phyloP scores from a whole-genome alignment of 1,284 basidiomycete genomes.

The Rhodotorula sp. region DNA sequence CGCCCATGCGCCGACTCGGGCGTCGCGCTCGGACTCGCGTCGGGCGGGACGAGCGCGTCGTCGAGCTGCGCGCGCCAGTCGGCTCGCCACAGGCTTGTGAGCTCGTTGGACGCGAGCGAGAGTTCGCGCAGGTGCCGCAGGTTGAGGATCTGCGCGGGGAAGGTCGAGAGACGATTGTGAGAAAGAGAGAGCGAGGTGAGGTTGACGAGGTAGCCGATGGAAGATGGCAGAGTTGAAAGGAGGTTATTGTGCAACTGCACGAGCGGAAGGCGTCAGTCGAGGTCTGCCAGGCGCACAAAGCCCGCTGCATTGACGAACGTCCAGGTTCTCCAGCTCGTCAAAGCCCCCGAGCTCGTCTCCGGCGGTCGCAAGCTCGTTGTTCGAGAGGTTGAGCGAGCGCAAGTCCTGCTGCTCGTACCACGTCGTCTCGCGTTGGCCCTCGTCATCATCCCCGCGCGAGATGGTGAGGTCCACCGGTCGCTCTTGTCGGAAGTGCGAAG shows the following conservation, averaged over 20 bases:
- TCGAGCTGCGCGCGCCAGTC: slow-evolving; percentile 21
- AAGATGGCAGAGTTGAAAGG: slow-evolving; percentile 23
- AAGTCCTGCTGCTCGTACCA: slow-evolving; percentile 38
- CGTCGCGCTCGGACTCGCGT: slow-evolving; percentile 25
- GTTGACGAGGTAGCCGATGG: slow-evolving; percentile 24
- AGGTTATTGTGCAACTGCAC: slow-evolving; percentile 36
- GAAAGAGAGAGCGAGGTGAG: slow-evolving; percentile 35
- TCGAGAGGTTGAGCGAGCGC: slow-evolving; percentile 24
- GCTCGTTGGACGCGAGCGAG: slow-evolving; percentile 32
- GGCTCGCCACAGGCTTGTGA: slow-evolving; percentile 26
- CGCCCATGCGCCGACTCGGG: slow-evolving; percentile 12
- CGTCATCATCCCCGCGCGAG: slow-evolving; percentile 5
- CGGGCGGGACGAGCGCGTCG: slow-evolving; percentile 6
- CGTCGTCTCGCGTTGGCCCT: neutral
- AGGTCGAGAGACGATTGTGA: slow-evolving; percentile 23
- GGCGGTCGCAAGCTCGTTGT: slow-evolving; percentile 30
- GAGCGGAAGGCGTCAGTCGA: neutral
- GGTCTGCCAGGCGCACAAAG: neutral
- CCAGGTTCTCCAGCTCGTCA: slow-evolving; percentile 32
- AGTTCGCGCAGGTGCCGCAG: slow-evolving; percentile 26
- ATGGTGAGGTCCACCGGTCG: slow-evolving; percentile 7
- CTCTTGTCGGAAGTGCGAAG: neutral
- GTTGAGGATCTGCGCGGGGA: slow-evolving; percentile 28
- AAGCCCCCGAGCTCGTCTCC: slow-evolving; percentile 34
- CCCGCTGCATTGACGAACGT: slow-evolving; percentile 14